These are phyloP conservation scores for Talaromyces rugulosus DNA, from an alignment of 2,329 filamentous ascomycete species.

Conservation along the genomic window DNA sequence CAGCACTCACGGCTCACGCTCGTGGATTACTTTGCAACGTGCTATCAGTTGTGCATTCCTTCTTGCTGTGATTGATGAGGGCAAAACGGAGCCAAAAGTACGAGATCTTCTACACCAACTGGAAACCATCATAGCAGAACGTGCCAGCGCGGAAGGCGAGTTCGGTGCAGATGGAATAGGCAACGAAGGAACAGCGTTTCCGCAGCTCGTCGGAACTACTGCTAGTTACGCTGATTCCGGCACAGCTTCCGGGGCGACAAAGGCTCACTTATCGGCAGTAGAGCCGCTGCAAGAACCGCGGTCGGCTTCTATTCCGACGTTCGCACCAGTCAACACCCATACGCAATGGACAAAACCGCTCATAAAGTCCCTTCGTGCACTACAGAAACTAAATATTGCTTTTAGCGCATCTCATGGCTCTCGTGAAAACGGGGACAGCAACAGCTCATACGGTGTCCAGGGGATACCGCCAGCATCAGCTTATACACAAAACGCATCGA, in stretches of 20 bases:
- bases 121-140: constrained; percentile 41
- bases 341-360: constrained; percentile 45
- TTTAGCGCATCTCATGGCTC: constrained; percentile 23
- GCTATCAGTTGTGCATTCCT: constrained; percentile 46
- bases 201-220: neutral
- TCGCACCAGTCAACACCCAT: constrained; percentile 29
- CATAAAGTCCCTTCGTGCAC: constrained; percentile 41
- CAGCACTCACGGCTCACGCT: constrained; percentile 40
- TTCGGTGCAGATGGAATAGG: constrained; percentile 21
- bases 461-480: neutral
- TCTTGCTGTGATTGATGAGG: constrained; percentile 43
- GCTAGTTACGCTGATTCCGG: constrained; percentile 15
- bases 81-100: constrained; percentile 37
- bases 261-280: constrained; percentile 20
- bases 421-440: neutral
- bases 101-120: constrained; percentile 38
- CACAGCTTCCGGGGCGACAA: constrained; percentile 26
- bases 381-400: constrained; percentile 43
- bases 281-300: constrained; percentile 23
- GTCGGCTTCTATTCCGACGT: constrained; percentile 25
- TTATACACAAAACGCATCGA: constrained; percentile 6
- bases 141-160: constrained; percentile 33
- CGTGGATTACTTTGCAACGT: constrained; percentile 45
- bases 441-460: neutral
- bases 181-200: constrained; percentile 11